Evolutionary conservation across 2,329 filamentous ascomycete species (phyloP).

Genomic region (Aureobasidium sp.): DNA sequence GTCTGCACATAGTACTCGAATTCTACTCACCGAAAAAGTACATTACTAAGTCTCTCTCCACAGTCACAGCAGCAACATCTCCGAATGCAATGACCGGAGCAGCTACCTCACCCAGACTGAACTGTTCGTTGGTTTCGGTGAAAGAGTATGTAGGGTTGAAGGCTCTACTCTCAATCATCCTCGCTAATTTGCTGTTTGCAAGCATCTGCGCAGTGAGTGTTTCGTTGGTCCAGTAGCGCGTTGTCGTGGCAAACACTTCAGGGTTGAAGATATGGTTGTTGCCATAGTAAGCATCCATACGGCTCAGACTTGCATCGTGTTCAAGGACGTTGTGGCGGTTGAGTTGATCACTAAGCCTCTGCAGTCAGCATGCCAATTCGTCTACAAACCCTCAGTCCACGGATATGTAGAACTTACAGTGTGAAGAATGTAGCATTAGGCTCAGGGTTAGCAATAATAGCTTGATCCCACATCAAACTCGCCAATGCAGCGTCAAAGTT

Average conservation of each 20-base stretch:
- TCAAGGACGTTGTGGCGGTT: not conserved
- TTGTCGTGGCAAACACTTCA: not conserved
- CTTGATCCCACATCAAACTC: not conserved
- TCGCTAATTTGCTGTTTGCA: not conserved
- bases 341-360: not conserved
- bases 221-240: not conserved
- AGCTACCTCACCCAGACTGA: not conserved
- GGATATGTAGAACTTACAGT: not conserved
- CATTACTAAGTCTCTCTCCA: not conserved
- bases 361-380: too few relatives aligned
- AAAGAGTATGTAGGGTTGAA: not conserved
- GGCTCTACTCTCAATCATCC: not conserved
- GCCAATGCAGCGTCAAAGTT: not conserved
- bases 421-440: not conserved
- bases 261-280: not conserved
- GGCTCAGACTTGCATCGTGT: not conserved
- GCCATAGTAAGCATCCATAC: not conserved
- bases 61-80: not conserved
- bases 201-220: not conserved
- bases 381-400: too few relatives aligned
- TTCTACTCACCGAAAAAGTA: not conserved
- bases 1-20: too few relatives aligned
- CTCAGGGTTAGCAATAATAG: not conserved
- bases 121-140: not conserved
- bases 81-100: not conserved